A percentile compares a stretch with the other conserved stretches of the same genome.
Evolutionary conservation across 1,139 yeast genomes (phyloP).

Genomic region (Suhomyces panamericanus): DNA sequence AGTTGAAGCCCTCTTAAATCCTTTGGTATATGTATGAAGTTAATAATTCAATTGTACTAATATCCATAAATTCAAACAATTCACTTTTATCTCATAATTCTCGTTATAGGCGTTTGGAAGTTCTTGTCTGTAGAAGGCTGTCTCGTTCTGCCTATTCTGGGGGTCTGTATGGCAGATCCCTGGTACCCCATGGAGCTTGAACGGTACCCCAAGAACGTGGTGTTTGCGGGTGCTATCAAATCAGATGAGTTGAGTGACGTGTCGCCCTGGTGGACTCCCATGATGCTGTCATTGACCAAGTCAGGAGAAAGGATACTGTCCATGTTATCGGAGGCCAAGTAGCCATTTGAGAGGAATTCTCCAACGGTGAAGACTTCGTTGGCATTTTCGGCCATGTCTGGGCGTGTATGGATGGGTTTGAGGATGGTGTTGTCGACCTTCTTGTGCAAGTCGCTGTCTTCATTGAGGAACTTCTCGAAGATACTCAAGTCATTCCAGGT

Average conservation of each 20-base stretch:
- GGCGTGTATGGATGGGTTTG: slow-evolving; percentile 26
- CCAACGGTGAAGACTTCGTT: slow-evolving; percentile 21
- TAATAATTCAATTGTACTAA: no score
- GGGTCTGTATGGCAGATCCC: slow-evolving; percentile 34
- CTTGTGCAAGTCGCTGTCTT: slow-evolving; percentile 19
- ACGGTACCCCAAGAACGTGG: slow-evolving; percentile 27
- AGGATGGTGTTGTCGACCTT: slow-evolving; percentile 35
- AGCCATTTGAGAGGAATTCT: slow-evolving; percentile 43
- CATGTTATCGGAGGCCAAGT: slow-evolving; percentile 18
- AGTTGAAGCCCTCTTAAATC: no score
- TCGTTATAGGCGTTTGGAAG: slow-evolving; percentile 45
- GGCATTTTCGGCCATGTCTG: not conserved
- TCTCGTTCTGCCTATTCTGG: slow-evolving; percentile 39
- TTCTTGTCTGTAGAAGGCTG: slow-evolving; percentile 42
- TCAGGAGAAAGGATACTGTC: slow-evolving; percentile 22
- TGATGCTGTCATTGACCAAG: slow-evolving; percentile 34
- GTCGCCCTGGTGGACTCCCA: slow-evolving; percentile 26
- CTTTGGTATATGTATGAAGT: no score
- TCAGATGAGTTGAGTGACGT: slow-evolving; percentile 36
- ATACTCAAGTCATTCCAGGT: slow-evolving; percentile 41
- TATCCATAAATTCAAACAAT: no score
- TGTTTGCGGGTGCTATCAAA: slow-evolving; percentile 29
- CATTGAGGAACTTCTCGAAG: slow-evolving; percentile 32
- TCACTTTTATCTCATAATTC: slow-evolving; percentile 31
- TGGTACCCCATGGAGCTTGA: slow-evolving; percentile 20